Percentiles rank a stretch among this genome's conserved stretches.
Evolutionary conservation across 176 grass and related monocot species (phyloP).

Genomic region (Musa troglodytarum): DNA sequence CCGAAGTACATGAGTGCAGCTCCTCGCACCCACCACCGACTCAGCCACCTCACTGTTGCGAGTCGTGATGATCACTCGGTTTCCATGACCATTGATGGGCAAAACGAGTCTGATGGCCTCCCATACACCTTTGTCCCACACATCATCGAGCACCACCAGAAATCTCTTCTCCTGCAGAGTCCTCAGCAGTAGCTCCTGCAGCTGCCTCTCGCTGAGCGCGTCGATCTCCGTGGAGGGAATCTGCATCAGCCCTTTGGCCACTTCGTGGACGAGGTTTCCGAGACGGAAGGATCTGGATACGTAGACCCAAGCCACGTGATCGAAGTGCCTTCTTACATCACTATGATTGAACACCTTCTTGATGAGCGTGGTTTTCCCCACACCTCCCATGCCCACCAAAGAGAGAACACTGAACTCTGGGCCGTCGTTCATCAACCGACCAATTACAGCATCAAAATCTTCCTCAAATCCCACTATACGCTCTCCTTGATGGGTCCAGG

Average conservation of each 20-base stretch:
- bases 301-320: constrained; percentile 23
- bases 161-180: constrained; percentile 20
- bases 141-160: neutral
- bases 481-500: constrained; percentile 24
- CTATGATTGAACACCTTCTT: constrained; percentile 35
- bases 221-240: constrained; percentile 21
- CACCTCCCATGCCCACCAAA: constrained; percentile 40
- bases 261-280: constrained; percentile 15
- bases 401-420: constrained; percentile 13
- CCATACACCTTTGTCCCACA: constrained; percentile 27
- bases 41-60: neutral
- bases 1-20: neutral
- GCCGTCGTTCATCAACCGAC: neutral
- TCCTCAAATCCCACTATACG: constrained; percentile 18
- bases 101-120: constrained; percentile 27
- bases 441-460: constrained; percentile 14
- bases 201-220: constrained; percentile 16
- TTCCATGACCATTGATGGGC: constrained; percentile 4
- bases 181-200: constrained; percentile 28
- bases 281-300: constrained; percentile 19
- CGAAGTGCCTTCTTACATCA: constrained; percentile 28
- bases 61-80: constrained; percentile 27
- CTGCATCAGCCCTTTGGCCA: constrained; percentile 24
- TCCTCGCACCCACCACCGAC: neutral
- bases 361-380: constrained; percentile 36